Conservation (phyloP, 768 basidiomycete genomes). For the Hortiboletus flavorubellus region DNA sequence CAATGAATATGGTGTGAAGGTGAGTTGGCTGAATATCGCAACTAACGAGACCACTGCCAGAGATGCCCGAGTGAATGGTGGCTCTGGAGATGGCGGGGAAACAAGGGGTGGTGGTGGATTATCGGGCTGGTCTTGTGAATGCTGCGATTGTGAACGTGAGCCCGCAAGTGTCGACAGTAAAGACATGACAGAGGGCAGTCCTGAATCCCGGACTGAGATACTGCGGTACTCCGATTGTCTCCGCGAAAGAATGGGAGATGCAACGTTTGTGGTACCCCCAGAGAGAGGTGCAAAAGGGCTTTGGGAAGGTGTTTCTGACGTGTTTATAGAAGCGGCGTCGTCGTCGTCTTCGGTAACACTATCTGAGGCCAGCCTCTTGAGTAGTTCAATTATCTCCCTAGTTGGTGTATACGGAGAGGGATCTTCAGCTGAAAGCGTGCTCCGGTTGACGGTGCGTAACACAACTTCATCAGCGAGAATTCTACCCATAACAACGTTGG, state of each 20-base stretch:
- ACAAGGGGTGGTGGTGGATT: constrained; percentile 28
- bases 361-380: constrained; percentile 39
- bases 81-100: constrained; percentile 25
- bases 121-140: constrained; percentile 39
- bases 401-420: constrained; percentile 21
- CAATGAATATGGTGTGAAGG: constrained; percentile 63
- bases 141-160: constrained; percentile 58
- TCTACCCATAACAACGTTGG: constrained; percentile 44
- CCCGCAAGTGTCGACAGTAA: constrained; percentile 60
- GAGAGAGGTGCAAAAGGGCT: constrained; percentile 27
- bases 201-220: constrained; percentile 41
- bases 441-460: constrained; percentile 44
- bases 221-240: constrained; percentile 53
- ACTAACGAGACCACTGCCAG: constrained; percentile 63
- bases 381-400: constrained; percentile 37
- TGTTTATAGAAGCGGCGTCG: constrained; percentile 38
- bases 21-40: constrained; percentile 63
- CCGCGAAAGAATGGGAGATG: constrained; percentile 56
- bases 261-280: constrained; percentile 31
- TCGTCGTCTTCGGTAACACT: constrained; percentile 40
- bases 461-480: constrained; percentile 71
- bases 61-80: constrained; percentile 45
- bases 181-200: constrained; percentile 60
- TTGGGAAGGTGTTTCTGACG: constrained; percentile 40
- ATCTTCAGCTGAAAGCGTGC: constrained; percentile 11